Base-by-base conservation (phyloP, 2,329 filamentous ascomycete genomes). In the Ploettnerulaceae sp. region DNA sequence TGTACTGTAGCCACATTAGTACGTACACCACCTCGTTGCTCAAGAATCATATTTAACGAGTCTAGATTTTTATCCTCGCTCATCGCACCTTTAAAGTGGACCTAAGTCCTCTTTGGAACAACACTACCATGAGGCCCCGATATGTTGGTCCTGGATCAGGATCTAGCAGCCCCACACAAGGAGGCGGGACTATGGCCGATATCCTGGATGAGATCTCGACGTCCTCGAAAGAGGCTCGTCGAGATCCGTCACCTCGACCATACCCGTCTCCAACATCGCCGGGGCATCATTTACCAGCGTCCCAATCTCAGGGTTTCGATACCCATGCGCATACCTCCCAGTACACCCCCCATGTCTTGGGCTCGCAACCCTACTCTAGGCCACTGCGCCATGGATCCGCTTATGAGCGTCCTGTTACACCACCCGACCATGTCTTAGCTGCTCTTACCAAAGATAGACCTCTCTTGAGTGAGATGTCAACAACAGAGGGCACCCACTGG, bases 1-100 rank as follows among this genome's bases (percentile, higher is more conserved):
- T 75, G 0, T 54, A 69, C 3, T 68, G 82, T 37, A 74, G 77
- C 56, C 42, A 71, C 17, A 64, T 79, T 21, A 51, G 76, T 83
- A 68, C 69, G 76, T 67, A 29, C 2, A 24, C 15, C 8, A 12
- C 18, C 28, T 26, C 20, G 24, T 26, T 12, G 8, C 12, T 37
- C 7, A 12, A 14, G 17, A n/a, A 24, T 24, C 28, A 26, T 14
- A 18, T 17, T 51, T 58, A 29, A 58, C 26, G 34, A 12, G 34
- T 33, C 6, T 15, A 62, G 60, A 35, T 59, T n/a, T 44, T 53
- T 31, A 26, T 49, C 22, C 51, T 37, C 28, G 46, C 57, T 15
- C 45, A 43, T 29, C 37, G 46, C 7, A 48, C 47, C 28, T 36
- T 59, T n/a, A 59, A 56, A 31, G 41, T 59, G 24, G 55, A 61